Evolutionary conservation across 78 protist species (phyloP), one percentile per base, ranked within the genome.

Genomic region (Pigoraptor vietnamica): DNA sequence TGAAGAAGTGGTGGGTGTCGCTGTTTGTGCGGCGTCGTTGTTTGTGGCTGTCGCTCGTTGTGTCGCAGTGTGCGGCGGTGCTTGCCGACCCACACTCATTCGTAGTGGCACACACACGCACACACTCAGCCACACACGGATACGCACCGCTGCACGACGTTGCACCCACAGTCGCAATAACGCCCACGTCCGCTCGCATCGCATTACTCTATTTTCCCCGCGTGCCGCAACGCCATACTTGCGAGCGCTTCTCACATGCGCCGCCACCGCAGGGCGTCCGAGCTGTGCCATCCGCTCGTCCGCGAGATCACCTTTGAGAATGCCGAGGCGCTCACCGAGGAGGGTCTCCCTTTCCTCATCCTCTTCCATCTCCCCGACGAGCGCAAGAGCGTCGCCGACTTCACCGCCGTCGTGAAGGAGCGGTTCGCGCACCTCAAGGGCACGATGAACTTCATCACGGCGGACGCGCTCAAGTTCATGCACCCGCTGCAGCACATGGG

Each of bases 401-500:
- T 81, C 29, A 34, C 40, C 9, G 0, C 10, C n/a, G 38, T 34
- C 23, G 81, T 91, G 40, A 21, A 29, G 37, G 32, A 81, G 39
- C 86, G 29, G 10, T 29, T 91, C 38, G 39, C n/a, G 39, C n/a
- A 84, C 2, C 39, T 34, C 37, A 32, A 39, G 32, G 40, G n/a
- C 1, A 32, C 29, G 23, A 24, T 91, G 6, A 91, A 91, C 86
- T 91, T 39, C 32, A 36, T 91, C 33, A 29, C n/a, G 0, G 94
- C 92, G 29, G 92, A 93, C 40, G 94, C 92, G 1, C 1, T 1
- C 86, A 36, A 84, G 48, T 93, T 93, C 83, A 37, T 32, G 38
- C 94, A 93, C 83, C 94, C 94, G 39, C 92, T 93, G 34, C 92
- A 90, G 55, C 94, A 93, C 89, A 23, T 93, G 39, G 90, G 90